phyloP scores from a whole-genome alignment of 2,329 filamentous ascomycete species.

The Stylonectria norvegica region DNA sequence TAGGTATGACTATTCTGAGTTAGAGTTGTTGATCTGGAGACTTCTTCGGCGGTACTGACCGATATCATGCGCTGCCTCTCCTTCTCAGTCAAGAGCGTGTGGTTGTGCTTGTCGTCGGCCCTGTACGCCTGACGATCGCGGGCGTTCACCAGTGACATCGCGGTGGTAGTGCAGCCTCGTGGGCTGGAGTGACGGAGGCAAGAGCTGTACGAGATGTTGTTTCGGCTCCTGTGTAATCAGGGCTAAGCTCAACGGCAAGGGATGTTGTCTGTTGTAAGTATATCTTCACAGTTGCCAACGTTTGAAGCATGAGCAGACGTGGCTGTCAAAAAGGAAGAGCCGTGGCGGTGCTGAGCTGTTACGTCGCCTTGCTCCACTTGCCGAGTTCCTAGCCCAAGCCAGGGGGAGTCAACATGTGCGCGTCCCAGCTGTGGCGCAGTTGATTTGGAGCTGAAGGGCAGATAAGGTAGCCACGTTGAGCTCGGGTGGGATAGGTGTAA shows the following conservation, averaged over 20 bases:
- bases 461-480: too few species aligned
- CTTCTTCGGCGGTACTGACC: conserved; percentile 31
- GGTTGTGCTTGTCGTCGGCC: conserved; percentile 35
- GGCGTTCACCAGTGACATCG: conserved; percentile 34
- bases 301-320: conserved; percentile 24
- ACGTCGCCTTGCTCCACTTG: conserved; percentile 26
- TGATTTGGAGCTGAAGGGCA: neutral
- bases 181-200: conserved; percentile 22
- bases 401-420: neutral
- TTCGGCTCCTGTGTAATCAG: too few species aligned
- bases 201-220: too few species aligned
- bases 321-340: conserved; percentile 17
- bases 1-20: conserved; percentile 32
- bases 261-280: too few species aligned
- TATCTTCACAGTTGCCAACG: conserved; percentile 23
- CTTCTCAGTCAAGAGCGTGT: conserved; percentile 34
- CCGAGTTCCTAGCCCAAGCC: neutral
- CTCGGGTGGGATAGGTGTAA: too few species aligned
- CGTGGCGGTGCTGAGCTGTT: conserved; percentile 25
- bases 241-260: too few species aligned
- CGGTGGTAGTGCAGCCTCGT: conserved; percentile 26
- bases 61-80: conserved; percentile 37
- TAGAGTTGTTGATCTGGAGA: conserved; percentile 5
- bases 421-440: conserved; percentile 1
- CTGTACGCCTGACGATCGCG: conserved; percentile 39